Evolutionary conservation across 768 basidiomycete species (phyloP), one percentile per base, ranked within the genome.

Genomic region (Mycena rosella): DNA sequence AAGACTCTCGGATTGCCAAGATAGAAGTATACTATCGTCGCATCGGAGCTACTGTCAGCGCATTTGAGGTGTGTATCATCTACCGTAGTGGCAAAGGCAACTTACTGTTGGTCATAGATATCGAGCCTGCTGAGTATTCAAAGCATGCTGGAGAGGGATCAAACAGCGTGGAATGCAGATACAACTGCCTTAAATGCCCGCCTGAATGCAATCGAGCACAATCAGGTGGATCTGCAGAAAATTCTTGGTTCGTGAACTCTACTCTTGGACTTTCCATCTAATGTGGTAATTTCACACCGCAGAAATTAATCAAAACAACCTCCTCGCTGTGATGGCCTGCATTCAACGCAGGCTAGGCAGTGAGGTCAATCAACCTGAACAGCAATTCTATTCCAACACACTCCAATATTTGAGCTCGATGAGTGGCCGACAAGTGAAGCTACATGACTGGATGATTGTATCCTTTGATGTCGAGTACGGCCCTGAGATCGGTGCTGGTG

Each of bases 371-470:
- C 22, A 18, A 15, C 18, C 44, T 20, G 52, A 63, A 24, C 17
- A 26, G 29, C n/a, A 20, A 10, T 63, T 63, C 45, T 55, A 45
- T 48, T 30, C 62, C 29, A 52, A 63, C 18, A 55, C 62, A 9
- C 62, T 63, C 2, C 38, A 63, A 47, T 64, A 64, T 51, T 34
- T 64, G 8, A 51, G 15, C 4, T 56, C 44, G 26, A 57, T 22
- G 20, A 57, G 45, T 22, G 47, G 54, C 1, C 42, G 55, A 34
- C 42, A 49, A 36, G 34, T 57, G 2, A 29, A 56, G 63, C 24
- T 66, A 15, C 57, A 52, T 24, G 58, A 54, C 53, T 67, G 65
- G 65, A 67, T 56, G 53, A 67, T 67, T 17, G 30, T 51, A 29
- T 53, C 65, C 17, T 60, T 60, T 15, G 65, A 67, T 22, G 58